Evolutionary conservation across 2,329 filamentous ascomycete species (phyloP).

Genomic region (Colletotrichum trifolii): DNA sequence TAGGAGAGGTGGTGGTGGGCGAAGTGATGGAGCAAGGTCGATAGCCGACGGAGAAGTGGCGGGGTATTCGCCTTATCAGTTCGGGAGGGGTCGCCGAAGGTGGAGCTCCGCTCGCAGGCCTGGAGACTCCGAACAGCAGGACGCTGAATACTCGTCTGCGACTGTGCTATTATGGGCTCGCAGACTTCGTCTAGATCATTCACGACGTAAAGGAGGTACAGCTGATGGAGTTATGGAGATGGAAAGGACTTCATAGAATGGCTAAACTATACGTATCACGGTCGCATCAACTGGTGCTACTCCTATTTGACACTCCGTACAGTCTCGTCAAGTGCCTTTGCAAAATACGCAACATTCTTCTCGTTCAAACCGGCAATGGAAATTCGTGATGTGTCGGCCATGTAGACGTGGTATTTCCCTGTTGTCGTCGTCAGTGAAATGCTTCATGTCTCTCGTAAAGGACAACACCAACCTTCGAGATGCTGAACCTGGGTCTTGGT

Average conservation of each 20-base stretch:
- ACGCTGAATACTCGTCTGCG: no score
- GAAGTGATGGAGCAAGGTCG: not conserved
- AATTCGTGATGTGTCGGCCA: conserved; percentile 51
- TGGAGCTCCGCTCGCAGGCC: conserved; percentile 24
- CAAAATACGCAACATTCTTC: conserved; percentile 47
- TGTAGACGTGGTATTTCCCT: conserved; percentile 51
- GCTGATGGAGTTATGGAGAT: not conserved
- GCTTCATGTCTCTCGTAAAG: not conserved
- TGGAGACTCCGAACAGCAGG: no score
- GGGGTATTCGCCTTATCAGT: conserved; percentile 23
- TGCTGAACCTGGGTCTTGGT: conserved; percentile 56
- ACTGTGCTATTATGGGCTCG: no score
- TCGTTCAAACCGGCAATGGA: conserved; percentile 53
- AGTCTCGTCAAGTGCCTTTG: conserved; percentile 37
- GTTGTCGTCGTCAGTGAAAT: not conserved
- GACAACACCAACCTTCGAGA: conserved; percentile 43
- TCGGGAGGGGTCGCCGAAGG: conserved; percentile 31
- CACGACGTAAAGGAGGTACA: no score
- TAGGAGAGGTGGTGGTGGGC: conserved; percentile 1
- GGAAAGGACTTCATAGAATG: not conserved
- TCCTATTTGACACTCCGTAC: conserved; percentile 18
- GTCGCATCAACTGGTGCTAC: not conserved
- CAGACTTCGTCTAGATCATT: no score
- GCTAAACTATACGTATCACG: not conserved
- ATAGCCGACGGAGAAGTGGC: not conserved